phyloP scores from a whole-genome alignment of 371 early-diverging fungal species.

The Mortierella sp. region DNA sequence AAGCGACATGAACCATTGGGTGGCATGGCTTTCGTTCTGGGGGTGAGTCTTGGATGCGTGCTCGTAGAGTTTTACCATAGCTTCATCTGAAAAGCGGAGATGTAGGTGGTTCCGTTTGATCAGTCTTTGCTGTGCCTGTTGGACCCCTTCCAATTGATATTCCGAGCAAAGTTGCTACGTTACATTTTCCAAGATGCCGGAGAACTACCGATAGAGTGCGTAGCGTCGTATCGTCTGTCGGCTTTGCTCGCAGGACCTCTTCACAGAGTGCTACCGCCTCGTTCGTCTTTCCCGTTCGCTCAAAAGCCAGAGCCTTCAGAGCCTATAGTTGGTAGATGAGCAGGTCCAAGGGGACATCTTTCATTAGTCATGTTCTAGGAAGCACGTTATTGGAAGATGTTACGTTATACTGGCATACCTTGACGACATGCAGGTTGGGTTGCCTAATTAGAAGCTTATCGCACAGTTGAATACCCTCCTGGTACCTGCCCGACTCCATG shows the following conservation, averaged over 20 bases:
- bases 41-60: conserved; percentile 72
- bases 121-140: background rate
- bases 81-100: conserved; percentile 57
- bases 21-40: conserved; percentile 78
- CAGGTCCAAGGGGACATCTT: too few relatives aligned
- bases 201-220: conserved; percentile 80
- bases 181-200: conserved; percentile 71
- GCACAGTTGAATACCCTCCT: conserved; percentile 72
- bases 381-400: too few relatives aligned
- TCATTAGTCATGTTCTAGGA: too few relatives aligned
- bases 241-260: conserved; percentile 72
- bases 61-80: conserved; percentile 80
- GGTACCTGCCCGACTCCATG: conserved; percentile 77
- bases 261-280: conserved; percentile 79
- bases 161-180: background rate
- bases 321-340: conserved; percentile 66
- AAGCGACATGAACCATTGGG: conserved; percentile 88
- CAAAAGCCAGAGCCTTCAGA: conserved; percentile 82
- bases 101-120: background rate
- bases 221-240: conserved; percentile 78
- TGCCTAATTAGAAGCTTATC: conserved; percentile 80
- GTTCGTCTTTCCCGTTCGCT: conserved; percentile 70
- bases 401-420: conserved; percentile 55
- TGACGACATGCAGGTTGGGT: conserved; percentile 70
- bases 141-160: background rate